These are phyloP conservation scores for Phalaenopsis aphrodite DNA, from an alignment of 106 monocot genomes.

Conservation along the genomic window DNA sequence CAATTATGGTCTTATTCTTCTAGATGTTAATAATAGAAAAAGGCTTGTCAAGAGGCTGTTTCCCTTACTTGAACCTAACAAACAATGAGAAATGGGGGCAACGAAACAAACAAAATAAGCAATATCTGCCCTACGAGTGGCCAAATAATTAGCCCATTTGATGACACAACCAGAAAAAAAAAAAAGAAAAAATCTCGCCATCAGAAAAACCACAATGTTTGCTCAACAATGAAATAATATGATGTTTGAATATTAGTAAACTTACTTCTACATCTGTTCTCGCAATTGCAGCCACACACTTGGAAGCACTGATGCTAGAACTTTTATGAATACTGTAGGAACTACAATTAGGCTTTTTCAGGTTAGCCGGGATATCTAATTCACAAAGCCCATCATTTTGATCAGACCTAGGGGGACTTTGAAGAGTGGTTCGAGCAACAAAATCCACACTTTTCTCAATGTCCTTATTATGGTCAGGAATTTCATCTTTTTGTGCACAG, in stretches of 20 bases:
- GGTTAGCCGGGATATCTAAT: constrained; percentile 22
- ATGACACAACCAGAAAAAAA: neutral
- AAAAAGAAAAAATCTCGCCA: neutral
- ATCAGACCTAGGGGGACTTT: constrained; percentile 32
- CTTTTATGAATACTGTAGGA: constrained; percentile 72
- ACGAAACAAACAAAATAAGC: neutral
- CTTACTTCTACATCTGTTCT: constrained; percentile 54
- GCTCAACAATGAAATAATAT: neutral
- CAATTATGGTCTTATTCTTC: neutral
- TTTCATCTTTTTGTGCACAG: constrained; percentile 31
- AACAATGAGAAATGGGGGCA: neutral
- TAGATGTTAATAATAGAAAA: too few species aligned
- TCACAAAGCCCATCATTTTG: constrained; percentile 23
- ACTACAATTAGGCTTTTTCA: constrained; percentile 51
- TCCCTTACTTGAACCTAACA: neutral
- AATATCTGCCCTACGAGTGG: neutral
- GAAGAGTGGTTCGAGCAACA: constrained; percentile 17
- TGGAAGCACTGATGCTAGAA: constrained; percentile 83
- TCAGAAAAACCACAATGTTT: neutral
- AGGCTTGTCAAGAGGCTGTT: neutral
- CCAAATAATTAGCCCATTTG: constrained; percentile 1
- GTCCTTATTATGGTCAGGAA: constrained; percentile 20
- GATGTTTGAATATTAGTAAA: neutral
- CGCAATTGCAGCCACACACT: constrained; percentile 52
- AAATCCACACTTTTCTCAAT: constrained; percentile 29